Percentiles rank a stretch among this genome's conserved stretches.
These are phyloP conservation scores for Nicotiana paniculata DNA, from an alignment of 257 asterid genomes.

Conservation along the genomic window DNA sequence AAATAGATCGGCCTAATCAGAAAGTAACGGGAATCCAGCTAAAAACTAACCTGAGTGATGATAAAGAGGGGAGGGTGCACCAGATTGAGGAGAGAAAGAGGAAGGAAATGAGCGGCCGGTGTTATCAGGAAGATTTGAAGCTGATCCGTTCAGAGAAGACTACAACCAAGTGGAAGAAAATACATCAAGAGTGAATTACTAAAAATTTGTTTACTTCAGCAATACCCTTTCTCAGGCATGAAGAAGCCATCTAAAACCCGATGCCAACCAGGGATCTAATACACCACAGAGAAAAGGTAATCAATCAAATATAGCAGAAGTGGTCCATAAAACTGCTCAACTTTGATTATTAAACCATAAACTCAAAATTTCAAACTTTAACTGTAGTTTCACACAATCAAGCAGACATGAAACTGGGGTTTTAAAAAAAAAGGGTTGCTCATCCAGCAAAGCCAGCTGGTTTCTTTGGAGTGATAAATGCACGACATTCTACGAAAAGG, in stretches of 20 bases:
- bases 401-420: background rate
- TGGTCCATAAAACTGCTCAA: slow-evolving; percentile 2
- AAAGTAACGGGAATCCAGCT: background rate
- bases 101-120: slow-evolving; percentile 56
- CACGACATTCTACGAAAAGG: background rate
- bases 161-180: slow-evolving; percentile 26
- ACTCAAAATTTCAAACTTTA: background rate
- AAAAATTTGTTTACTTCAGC: background rate
- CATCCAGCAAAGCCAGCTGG: background rate
- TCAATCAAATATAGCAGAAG: background rate
- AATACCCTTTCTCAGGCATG: background rate
- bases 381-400: background rate
- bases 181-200: background rate
- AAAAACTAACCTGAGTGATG: slow-evolving; percentile 58
- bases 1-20: slow-evolving; percentile 11
- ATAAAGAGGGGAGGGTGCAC: slow-evolving; percentile 56
- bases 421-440: background rate
- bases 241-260: background rate
- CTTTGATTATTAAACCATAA: background rate
- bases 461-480: background rate
- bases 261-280: background rate
- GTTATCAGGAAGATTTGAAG: slow-evolving; percentile 63
- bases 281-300: background rate
- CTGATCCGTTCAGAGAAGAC: slow-evolving; percentile 69
- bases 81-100: slow-evolving; percentile 69